Conservation (phyloP, 108 stramenopile species). For the Discostella pseudostelligera region DNA sequence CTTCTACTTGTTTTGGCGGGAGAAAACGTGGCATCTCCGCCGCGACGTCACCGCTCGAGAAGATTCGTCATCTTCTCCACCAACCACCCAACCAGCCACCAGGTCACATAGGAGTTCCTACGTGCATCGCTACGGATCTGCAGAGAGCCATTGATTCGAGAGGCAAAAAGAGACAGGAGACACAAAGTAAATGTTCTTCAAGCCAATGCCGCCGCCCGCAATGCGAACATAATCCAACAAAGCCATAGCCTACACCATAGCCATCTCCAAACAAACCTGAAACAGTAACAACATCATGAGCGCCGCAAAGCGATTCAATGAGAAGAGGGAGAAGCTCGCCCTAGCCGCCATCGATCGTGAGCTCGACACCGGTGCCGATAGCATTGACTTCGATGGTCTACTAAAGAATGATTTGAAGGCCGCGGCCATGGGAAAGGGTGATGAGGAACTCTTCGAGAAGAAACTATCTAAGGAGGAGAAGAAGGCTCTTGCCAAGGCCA, state of each 20-base stretch:
- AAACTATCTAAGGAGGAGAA: slow-evolving; percentile 91
- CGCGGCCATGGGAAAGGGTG: slow-evolving; percentile 91
- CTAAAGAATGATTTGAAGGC: slow-evolving; percentile 61
- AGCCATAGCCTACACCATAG: neutral
- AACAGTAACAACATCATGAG: neutral
- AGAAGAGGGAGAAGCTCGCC: slow-evolving; percentile 67
- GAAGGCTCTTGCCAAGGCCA: slow-evolving; percentile 85
- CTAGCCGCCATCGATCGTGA: slow-evolving; percentile 64
- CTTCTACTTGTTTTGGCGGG: no score
- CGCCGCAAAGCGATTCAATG: slow-evolving; percentile 22
- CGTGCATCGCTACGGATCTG: no score
- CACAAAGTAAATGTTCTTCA: no score
- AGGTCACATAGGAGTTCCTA: no score
- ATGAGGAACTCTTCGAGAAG: slow-evolving; percentile 89
- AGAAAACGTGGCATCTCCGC: no score
- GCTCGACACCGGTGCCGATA: slow-evolving; percentile 74
- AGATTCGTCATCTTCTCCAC: no score
- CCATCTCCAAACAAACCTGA: neutral
- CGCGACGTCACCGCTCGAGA: no score
- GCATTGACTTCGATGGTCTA: slow-evolving; percentile 55
- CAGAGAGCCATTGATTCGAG: no score
- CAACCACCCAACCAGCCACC: no score
- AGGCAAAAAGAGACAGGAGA: no score
- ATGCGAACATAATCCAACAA: neutral
- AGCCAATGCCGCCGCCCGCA: no score